Conservation (phyloP, 192 early-diverging fungal species). For the Podila horticola region DNA sequence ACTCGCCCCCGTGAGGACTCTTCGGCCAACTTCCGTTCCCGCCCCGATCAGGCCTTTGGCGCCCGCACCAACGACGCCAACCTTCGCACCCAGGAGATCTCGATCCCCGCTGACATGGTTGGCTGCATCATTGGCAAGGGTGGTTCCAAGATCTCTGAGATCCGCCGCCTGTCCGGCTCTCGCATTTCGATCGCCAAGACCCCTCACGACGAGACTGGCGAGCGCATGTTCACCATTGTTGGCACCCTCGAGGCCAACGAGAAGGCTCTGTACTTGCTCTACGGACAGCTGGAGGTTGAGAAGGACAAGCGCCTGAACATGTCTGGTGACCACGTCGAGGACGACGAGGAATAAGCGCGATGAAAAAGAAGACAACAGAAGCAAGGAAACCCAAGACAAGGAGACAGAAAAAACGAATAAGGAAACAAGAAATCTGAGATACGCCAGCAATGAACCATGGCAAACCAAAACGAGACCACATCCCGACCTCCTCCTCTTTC, state of each 20-base stretch:
- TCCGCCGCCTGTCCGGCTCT: constrained; percentile 81
- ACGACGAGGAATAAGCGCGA: constrained; percentile 44
- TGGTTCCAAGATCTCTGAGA: constrained; percentile 85
- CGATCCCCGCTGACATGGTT: constrained; percentile 95
- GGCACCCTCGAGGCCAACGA: constrained; percentile 89
- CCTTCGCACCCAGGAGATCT: constrained; percentile 86
- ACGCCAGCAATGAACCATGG: constrained; percentile 4
- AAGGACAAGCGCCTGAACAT: constrained; percentile 77
- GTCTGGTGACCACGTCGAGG: constrained; percentile 42
- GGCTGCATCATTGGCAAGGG: constrained; percentile 98
- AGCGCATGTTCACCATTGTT: constrained; percentile 92
- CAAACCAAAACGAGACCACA: background rate
- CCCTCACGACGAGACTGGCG: constrained; percentile 80
- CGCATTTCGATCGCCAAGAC: constrained; percentile 92
- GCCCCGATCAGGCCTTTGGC: constrained; percentile 32
- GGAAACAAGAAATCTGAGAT: background rate
- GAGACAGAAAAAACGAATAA: background rate
- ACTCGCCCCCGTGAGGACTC: constrained; percentile 28
- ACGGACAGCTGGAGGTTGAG: constrained; percentile 90
- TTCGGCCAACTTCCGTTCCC: constrained; percentile 2
- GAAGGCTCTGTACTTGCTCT: constrained; percentile 91
- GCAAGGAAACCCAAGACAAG: constrained; percentile 5
- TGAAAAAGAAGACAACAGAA: constrained; percentile 14
- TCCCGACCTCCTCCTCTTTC: too few species aligned
- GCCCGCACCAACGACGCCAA: constrained; percentile 45